Evolutionary conservation across 352 stramenopile genomes (phyloP), one percentile per base, ranked within the genome.

Genomic region (Phytophthora chlamydospora): DNA sequence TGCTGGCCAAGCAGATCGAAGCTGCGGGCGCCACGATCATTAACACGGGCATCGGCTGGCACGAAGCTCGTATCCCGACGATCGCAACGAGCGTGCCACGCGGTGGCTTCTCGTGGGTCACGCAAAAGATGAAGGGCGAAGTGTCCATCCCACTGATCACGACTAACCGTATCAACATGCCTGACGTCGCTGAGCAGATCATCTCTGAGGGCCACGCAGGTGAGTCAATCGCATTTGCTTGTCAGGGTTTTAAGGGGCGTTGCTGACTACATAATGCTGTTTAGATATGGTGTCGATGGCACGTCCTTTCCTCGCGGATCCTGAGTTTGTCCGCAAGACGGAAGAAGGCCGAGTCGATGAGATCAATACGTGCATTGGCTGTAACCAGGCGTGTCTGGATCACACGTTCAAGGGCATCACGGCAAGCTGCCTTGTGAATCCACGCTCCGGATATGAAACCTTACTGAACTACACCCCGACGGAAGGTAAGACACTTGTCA

Each of bases 341-440:
- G 76, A 87, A 62, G 79, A 98, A 57, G 83, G 85, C 19, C 68
- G 84, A 58, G 85, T 89, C 19, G 82, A 98, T 35, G 92, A 98
- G 55, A 99, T 99, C 66, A 99, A 99, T 72, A 99, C 96, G 17
- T 99, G 97, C 75, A 99, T 99, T 66, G 97, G 81, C n/a, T 97
- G 90, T 67, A 97, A 97, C 63, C 89, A 97, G 58, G 97, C 97
- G 12, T 99, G 97, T 76, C 79, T 99, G 17, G 97, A 99, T 83
- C 96, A 99, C 78, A 97, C 92, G 32, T 99, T 99, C 72, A 91
- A 98, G 56, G 89, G 78, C 11, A 98, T 98, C 58, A 96, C 84
- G 14, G 94, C 95, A 3, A 97, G 79, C 39, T 99, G 97, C 64
- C 85, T 99, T 42, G 97, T 99, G 21, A 99, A 99, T 75, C 97